Evolutionary conservation across 495 filamentous ascomycete genomes (phyloP).

Genomic region (Neohortaea acidophila): DNA sequence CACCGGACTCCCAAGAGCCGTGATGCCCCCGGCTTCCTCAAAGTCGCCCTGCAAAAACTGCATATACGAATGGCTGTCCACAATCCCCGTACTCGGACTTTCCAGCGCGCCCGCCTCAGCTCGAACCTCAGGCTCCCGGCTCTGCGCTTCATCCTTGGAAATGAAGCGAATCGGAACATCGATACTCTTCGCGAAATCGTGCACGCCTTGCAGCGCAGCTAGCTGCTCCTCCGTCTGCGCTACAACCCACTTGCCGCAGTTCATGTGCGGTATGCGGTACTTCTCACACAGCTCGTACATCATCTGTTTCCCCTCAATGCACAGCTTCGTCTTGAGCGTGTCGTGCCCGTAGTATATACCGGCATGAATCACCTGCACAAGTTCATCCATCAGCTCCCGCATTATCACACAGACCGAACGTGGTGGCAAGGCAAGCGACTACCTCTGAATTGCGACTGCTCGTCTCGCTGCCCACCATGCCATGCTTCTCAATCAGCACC

Average conservation of each 20-base stretch:
- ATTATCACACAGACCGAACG: too few relatives aligned
- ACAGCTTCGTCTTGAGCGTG: slow-evolving; percentile 71
- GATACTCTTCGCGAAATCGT: slow-evolving; percentile 48
- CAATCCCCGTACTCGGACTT: slow-evolving; percentile 70
- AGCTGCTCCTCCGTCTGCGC: slow-evolving; percentile 63
- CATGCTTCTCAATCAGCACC: slow-evolving; percentile 69
- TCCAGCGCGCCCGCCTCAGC: slow-evolving; percentile 61
- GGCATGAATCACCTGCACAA: slow-evolving; percentile 76
- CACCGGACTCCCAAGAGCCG: slow-evolving; percentile 51
- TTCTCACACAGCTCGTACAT: slow-evolving; percentile 64
- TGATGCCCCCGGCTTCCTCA: slow-evolving; percentile 59
- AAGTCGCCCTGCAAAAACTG: slow-evolving; percentile 58
- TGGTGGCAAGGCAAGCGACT: background rate
- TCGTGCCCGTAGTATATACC: slow-evolving; percentile 76
- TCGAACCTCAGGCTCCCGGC: slow-evolving; percentile 57
- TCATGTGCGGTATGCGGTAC: slow-evolving; percentile 51
- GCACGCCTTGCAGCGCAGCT: slow-evolving; percentile 47
- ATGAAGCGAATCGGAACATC: slow-evolving; percentile 64
- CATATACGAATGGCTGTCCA: slow-evolving; percentile 81
- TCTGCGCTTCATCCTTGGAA: slow-evolving; percentile 39
- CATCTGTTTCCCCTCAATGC: slow-evolving; percentile 56
- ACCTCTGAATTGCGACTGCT: slow-evolving; percentile 86
- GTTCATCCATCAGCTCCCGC: background rate
- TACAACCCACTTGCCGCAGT: slow-evolving; percentile 87
- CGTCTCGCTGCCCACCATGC: slow-evolving; percentile 71